Base-by-base conservation (phyloP, 768 basidiomycete genomes). In the Infundibulicybe gibba region DNA sequence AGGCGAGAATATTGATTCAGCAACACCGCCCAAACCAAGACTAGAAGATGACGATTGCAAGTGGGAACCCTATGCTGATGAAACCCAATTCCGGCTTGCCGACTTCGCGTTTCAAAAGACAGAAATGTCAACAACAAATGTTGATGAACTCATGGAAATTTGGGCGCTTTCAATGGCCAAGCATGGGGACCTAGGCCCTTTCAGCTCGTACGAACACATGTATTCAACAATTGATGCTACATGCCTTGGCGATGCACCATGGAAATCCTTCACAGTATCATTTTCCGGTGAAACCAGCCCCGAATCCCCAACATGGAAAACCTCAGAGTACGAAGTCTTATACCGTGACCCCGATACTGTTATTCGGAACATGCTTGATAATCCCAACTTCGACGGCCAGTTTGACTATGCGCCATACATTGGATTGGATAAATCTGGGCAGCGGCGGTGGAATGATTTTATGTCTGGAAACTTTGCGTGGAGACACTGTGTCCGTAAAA, bases 381-480 rank as follows among this genome's bases (percentile, higher is more conserved):
- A 65, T 35, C 55, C 64, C 0, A 62, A 67, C 20, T 61, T 63
- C 43, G 33, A 61, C 8, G 56, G 48, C 0, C 44, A 57, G 2
- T 55, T 62, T 14, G 62, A 67, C 37, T 49, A 51, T 21, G 44
- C 49, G 5, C 66, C 65, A 0, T 64, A 52, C 44, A 45, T 55
- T 14, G 51, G 60, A 16, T 42, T 54, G 15, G 58, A 54, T 5
- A 30, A 37, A 0, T 32, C 49, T 3, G 60, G 59, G 0, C 40
- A 58, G 32, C 48, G 58, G 0, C 49, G 43, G 0, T 63, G 56
- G 53, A 42, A 33, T 12, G 55, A 72, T 41, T 54, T 71, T 6
- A 68, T 72, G 64, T 67, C 66, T 0, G 66, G 59, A 0, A 61
- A 63, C 33, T 71, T 52, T 43, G 56, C 59, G 0, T 72, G 59